These are phyloP conservation scores for Podaxis sp. DNA, from an alignment of 768 basidiomycete genomes.

Conservation along the genomic window DNA sequence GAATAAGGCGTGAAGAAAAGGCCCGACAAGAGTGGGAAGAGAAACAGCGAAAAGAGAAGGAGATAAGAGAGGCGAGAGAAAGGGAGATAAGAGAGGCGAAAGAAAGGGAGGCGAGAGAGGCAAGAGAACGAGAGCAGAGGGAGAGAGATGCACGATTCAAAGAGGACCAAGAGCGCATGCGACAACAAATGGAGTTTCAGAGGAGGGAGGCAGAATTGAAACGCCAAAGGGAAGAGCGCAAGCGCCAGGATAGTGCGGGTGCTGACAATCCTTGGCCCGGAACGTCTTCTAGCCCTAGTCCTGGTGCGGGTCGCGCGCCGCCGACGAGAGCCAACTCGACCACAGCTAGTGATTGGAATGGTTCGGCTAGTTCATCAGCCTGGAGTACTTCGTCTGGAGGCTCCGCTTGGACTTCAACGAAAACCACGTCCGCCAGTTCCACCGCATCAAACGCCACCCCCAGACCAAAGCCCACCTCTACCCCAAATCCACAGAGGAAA, in stretches of 20 bases:
- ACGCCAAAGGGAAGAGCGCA: slow-evolving; percentile 43
- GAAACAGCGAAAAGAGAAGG: slow-evolving; percentile 20
- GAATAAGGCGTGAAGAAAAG: slow-evolving; percentile 14
- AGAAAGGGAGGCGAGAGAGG: slow-evolving; percentile 24
- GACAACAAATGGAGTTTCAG: slow-evolving; percentile 39
- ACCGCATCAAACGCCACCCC: slow-evolving; percentile 20
- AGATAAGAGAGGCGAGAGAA: slow-evolving; percentile 19
- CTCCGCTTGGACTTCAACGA: slow-evolving; percentile 27
- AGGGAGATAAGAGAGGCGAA: slow-evolving; percentile 17
- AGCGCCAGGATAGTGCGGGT: slow-evolving; percentile 41
- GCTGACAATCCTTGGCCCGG: slow-evolving; percentile 31
- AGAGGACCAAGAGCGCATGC: slow-evolving; percentile 25
- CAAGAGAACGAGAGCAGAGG: slow-evolving; percentile 14
- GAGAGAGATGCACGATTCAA: slow-evolving; percentile 22
- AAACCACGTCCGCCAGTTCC: slow-evolving; percentile 25
- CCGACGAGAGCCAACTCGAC: slow-evolving; percentile 14
- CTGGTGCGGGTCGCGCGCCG: slow-evolving; percentile 21
- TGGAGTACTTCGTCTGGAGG: slow-evolving; percentile 11
- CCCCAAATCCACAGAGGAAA: slow-evolving; percentile 27
- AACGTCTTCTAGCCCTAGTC: slow-evolving; percentile 25
- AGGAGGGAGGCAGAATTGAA: slow-evolving; percentile 42
- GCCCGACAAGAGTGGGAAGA: slow-evolving; percentile 17
- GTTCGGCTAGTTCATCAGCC: slow-evolving; percentile 26
- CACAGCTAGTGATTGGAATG: slow-evolving; percentile 26
- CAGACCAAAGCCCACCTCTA: slow-evolving; percentile 24